Conservation (phyloP, 179 eudicot genomes). For the Pouteria campechiana region DNA sequence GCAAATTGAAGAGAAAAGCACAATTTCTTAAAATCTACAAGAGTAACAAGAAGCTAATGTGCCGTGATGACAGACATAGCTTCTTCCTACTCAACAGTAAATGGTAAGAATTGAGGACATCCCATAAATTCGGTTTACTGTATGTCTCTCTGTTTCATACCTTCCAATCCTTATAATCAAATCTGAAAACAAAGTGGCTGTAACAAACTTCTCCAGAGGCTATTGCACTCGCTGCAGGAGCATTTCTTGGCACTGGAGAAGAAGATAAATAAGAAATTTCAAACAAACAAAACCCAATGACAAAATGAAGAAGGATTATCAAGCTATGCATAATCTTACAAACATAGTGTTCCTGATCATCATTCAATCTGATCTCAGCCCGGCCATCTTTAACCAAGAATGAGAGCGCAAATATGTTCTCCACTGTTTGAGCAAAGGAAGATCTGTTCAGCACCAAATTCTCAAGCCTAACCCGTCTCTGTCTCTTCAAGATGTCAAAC, state of each 20-base stretch:
- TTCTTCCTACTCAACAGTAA: too few relatives aligned
- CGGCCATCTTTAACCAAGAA: slow-evolving; percentile 57
- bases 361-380: slow-evolving; percentile 22
- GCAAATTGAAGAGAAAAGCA: too few relatives aligned
- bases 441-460: slow-evolving; percentile 31
- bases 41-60: too few relatives aligned
- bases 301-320: too few relatives aligned
- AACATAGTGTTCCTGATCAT: slow-evolving; percentile 27
- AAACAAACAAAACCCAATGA: not conserved
- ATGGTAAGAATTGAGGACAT: too few relatives aligned
- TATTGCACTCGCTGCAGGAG: slow-evolving; percentile 72
- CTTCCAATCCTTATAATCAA: slow-evolving; percentile 89
- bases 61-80: too few relatives aligned
- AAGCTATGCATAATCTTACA: too few relatives aligned
- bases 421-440: slow-evolving; percentile 57
- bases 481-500: slow-evolving; percentile 30
- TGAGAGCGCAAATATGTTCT: slow-evolving; percentile 52
- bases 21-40: not conserved
- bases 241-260: slow-evolving; percentile 68
- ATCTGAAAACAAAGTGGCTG: slow-evolving; percentile 80
- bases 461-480: slow-evolving; percentile 28
- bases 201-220: slow-evolving; percentile 60
- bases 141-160: too few relatives aligned
- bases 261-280: not conserved
- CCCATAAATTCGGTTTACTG: too few relatives aligned